Evolutionary conservation across 2,329 filamentous ascomycete genomes (phyloP), one percentile per base, ranked within the genome.

Genomic region (Xylariaceae sp.): DNA sequence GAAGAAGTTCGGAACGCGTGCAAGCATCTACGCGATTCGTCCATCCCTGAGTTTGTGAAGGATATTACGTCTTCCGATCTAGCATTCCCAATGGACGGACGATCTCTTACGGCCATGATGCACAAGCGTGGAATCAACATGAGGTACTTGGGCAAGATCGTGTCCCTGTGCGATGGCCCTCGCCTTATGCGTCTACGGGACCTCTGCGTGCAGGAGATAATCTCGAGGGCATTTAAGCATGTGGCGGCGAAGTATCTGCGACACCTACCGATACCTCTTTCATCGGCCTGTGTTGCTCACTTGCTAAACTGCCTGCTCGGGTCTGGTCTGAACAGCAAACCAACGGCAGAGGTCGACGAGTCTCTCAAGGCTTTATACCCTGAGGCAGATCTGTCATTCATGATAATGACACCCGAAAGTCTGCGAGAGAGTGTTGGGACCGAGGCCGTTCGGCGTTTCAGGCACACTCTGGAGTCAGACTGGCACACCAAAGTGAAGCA

Each of bases 121-220:
- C 92, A 98, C 68, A 94, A 94, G 70, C 85, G 90, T 26, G 92
- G 92, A 63, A 89, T 98, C 67, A 98, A 98, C 65, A 75, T 96
- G 42, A 78, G 93, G 52, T 98, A 98, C 59, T 72, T 96, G n/a
- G 92, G 92, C 45, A 83, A 80, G 59, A 63, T 98, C 42, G 83
- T 86, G 10, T 68, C 75, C 38, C 70, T 84, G 32, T 77, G 82
- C 47, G 74, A 75, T 45, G 81, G 81, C 36, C 70, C 76, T 34
- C 80, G 86, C 41, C 70, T 96, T 16, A 68, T 80, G 47, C 88
- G 88, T 41, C 69, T 98, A 49, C 79, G 76, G 44, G 75, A 79
- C 36, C 75, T 98, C 23, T 75, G 83, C 40, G 61, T 86, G 26
- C 90, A 94, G 56, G 92, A 98, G 60, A 96, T 96, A 83, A 75